Conservation (phyloP, 179 eudicot species). For the Amaranthus tricolor region DNA sequence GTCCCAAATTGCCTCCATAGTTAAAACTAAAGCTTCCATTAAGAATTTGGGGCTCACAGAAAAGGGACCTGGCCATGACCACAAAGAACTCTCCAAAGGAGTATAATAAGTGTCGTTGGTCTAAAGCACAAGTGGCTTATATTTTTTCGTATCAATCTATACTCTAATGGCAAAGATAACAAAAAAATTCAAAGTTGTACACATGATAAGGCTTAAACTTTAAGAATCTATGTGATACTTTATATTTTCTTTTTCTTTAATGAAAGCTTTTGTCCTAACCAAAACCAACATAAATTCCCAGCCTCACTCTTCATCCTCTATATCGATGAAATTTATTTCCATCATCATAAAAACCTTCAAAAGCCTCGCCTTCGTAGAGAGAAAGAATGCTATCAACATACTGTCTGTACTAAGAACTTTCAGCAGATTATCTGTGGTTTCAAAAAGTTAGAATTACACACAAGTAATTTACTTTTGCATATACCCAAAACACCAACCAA, state of each 20-base stretch:
- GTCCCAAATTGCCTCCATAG: conserved; percentile 7
- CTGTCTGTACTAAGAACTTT: conserved; percentile 9
- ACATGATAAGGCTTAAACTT: conserved; percentile 23
- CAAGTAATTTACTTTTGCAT: conserved; percentile 11
- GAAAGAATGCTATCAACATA: background rate
- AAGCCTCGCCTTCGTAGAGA: conserved; percentile 7
- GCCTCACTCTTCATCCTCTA: conserved; percentile 7
- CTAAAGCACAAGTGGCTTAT: conserved; percentile 22
- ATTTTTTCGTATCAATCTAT: conserved; percentile 24
- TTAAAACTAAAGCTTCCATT: conserved; percentile 20
- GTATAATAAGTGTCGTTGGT: conserved; percentile 7
- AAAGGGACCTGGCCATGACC: conserved; percentile 17
- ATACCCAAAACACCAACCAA: conserved; percentile 17
- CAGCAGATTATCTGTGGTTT: conserved; percentile 12
- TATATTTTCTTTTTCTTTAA: background rate
- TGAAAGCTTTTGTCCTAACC: background rate
- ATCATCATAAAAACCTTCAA: conserved; percentile 9
- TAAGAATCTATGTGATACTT: conserved; percentile 24
- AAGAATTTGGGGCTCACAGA: background rate
- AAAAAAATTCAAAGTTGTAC: conserved; percentile 9
- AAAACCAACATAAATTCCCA: conserved; percentile 23
- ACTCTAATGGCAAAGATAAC: conserved; percentile 9
- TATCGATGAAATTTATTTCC: conserved; percentile 24
- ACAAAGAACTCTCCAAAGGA: conserved; percentile 16
- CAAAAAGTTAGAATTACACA: conserved; percentile 11